Evolutionary conservation across 2,329 filamentous ascomycete species (phyloP), one percentile per base, ranked within the genome.

Genomic region (Hymenotorrendiella dingleyae): DNA sequence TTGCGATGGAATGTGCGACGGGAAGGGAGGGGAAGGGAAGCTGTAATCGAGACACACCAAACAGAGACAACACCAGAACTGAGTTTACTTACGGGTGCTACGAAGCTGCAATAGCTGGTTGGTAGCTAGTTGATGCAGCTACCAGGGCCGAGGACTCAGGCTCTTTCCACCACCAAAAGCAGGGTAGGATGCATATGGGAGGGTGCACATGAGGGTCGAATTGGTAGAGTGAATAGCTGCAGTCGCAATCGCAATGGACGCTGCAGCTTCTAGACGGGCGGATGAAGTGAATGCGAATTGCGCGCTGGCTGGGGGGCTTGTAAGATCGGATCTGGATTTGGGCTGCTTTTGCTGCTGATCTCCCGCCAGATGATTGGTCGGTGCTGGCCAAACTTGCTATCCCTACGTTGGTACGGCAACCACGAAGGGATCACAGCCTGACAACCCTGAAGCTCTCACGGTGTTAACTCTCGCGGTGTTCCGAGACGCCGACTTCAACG

Each of bases 1-100:
- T 21, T 22, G 38, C 27, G 33, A 32, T 37, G 43, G 32, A 33
- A 45, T 45, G 32, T 38, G 23, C 29, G 20, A 17, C 19, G 22
- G 11, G 28, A 20, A n/a, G 26, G 27, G 33, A 21, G 14, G 30
- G 21, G 7, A 11, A 22, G 23, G 27, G 17, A 12, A 34, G 30
- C 17, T 34, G 14, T 34, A 17, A 12, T 14, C 11, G 30, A 34
- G 17, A 34, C 30, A 34, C 27, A 29, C 12, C 27, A 14, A 29
- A 29, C 16, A 10, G 27, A 12, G 22, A 20, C 12, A 12, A 6
- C 17, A 21, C n/a, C n/a, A n/a, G n/a, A 34, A 20, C 9, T 21
- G 10, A 4, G 14, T 20, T 11, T 34, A 34, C 30, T 21, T 34
- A 34, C 30, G 10, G 10, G 30, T 33, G 22, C 30, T 20, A 34